Percentiles rank a stretch among this genome's conserved stretches.
Conservation (phyloP, 768 basidiomycete species). For the Agaricus sinodeliciosus region DNA sequence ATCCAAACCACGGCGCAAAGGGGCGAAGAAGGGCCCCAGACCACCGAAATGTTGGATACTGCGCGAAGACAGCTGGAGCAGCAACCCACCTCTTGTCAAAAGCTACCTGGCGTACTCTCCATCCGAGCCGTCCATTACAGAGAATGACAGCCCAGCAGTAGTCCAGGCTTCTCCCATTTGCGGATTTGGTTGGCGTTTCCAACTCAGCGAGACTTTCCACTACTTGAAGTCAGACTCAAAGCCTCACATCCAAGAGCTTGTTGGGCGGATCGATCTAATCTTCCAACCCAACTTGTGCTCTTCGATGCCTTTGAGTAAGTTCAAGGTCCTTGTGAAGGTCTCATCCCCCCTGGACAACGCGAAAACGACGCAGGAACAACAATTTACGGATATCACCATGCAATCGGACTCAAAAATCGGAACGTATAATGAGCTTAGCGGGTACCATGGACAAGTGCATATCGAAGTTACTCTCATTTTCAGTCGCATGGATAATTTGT, state of each 20-base stretch:
- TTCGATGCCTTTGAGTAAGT: not conserved
- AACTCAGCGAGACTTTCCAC: not conserved
- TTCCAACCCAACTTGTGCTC: not conserved
- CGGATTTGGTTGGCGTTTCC: constrained; percentile 6
- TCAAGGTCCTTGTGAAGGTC: not conserved
- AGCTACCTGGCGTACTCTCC: not conserved
- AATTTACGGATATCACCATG: not conserved
- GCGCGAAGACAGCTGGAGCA: not conserved
- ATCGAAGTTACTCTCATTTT: constrained; percentile 5
- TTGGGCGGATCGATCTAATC: not conserved
- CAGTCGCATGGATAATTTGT: not conserved
- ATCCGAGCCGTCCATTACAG: not conserved
- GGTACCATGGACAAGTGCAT: not conserved
- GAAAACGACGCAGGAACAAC: not conserved
- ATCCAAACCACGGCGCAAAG: not conserved
- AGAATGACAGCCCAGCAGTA: not conserved
- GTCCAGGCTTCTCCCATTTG: not conserved
- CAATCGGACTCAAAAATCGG: not conserved
- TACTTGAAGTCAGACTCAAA: not conserved
- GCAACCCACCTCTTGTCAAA: constrained; percentile 1
- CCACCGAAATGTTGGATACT: not conserved
- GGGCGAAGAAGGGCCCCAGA: too few relatives aligned
- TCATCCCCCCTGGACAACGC: not conserved
- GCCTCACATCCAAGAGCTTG: not conserved
- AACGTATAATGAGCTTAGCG: not conserved